These are phyloP conservation scores for Pleurotus citrinopileatus DNA, from an alignment of 768 basidiomycete genomes.

Conservation along the genomic window DNA sequence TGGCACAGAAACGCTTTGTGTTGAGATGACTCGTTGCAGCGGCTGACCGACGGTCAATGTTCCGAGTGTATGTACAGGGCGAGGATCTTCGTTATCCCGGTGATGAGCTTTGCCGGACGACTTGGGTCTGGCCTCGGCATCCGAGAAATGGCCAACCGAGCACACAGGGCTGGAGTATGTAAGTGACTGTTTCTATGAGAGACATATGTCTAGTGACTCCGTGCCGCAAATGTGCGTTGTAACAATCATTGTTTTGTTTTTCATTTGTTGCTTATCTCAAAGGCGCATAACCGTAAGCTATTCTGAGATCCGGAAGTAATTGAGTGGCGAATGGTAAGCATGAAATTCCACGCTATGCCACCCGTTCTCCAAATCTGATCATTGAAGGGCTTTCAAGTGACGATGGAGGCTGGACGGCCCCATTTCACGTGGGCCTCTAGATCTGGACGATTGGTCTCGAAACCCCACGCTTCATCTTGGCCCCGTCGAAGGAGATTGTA, in stretches of 20 bases:
- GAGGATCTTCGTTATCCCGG: slow-evolving; percentile 1
- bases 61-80: background rate
- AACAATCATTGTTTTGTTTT: too few species aligned
- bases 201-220: background rate
- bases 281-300: background rate
- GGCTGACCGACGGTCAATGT: slow-evolving; percentile 4
- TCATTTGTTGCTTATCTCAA: background rate
- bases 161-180: background rate
- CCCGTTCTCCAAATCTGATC: background rate
- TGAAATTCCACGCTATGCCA: too few species aligned
- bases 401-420: background rate
- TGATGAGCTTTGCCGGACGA: background rate
- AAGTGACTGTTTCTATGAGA: background rate
- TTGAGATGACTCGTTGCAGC: background rate
- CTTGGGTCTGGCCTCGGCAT: background rate
- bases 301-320: background rate
- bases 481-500: background rate
- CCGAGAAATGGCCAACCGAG: background rate
- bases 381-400: background rate
- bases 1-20: background rate
- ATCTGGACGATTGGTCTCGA: too few species aligned
- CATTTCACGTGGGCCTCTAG: background rate
- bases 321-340: too few species aligned
- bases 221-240: too few species aligned
- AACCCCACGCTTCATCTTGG: background rate